Percentiles rank a stretch among this genome's conserved stretches.
phyloP scores from a whole-genome alignment of 73 alveolate species.

The Tetrahymena elliotti region DNA sequence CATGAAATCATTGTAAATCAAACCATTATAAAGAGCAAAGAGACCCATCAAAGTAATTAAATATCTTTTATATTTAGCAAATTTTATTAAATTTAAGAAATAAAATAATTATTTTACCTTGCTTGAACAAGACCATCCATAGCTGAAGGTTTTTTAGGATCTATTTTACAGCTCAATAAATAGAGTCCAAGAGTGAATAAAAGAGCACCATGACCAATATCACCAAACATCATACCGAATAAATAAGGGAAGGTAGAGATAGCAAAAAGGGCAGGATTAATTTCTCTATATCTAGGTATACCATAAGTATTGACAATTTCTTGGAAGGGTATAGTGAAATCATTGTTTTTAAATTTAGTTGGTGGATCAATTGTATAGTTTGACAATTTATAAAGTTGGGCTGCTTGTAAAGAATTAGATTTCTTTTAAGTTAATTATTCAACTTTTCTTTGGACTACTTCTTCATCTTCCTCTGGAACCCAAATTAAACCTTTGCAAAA shows the following conservation, averaged over 20 bases:
- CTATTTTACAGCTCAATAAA: conserved; percentile 8
- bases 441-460: background rate
- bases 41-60: conserved; percentile 75
- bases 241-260: conserved; percentile 84
- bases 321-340: conserved; percentile 75
- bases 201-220: conserved; percentile 86
- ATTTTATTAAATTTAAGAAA: background rate
- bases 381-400: background rate
- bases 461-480: conserved; percentile 28
- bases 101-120: background rate
- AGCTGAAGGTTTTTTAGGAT: background rate
- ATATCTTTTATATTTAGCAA: conserved; percentile 54
- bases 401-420: conserved; percentile 27
- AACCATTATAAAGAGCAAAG: conserved; percentile 78
- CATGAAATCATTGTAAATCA: conserved; percentile 86
- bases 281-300: conserved; percentile 79
- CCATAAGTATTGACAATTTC: conserved; percentile 90
- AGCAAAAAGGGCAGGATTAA: conserved; percentile 83
- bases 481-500: conserved; percentile 45
- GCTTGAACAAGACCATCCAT: background rate
- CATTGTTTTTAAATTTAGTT: conserved; percentile 71
- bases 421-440: conserved; percentile 11
- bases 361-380: conserved; percentile 60
- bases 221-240: conserved; percentile 97
- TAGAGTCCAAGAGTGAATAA: conserved; percentile 47